Conservation (phyloP, 2,329 filamentous ascomycete genomes). For the Colletotrichum graminicola region DNA sequence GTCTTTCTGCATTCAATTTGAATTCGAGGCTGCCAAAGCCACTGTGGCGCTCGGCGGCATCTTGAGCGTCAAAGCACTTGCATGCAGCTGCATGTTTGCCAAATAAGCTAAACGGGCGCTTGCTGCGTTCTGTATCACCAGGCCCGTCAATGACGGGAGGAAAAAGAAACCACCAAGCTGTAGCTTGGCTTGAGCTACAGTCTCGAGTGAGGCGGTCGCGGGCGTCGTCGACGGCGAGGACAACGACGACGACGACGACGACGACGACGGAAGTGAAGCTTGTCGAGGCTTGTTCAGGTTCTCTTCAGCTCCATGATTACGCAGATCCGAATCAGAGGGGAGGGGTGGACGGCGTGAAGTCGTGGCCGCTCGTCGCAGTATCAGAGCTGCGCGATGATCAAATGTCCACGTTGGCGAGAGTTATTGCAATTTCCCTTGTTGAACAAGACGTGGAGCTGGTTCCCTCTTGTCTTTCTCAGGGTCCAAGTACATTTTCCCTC, state of each 20-base stretch:
- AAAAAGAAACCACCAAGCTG: not conserved
- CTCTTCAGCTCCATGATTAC: not conserved
- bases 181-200: slow-evolving; percentile 1
- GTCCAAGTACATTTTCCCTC: slow-evolving; percentile 18
- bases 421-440: slow-evolving; percentile 16
- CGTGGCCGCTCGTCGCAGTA: not conserved
- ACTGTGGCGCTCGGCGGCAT: slow-evolving; percentile 8
- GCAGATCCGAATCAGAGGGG: slow-evolving; percentile 3
- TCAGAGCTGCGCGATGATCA: not conserved
- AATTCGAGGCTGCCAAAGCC: not conserved
- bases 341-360: not conserved
- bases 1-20: not conserved
- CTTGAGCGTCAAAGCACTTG: slow-evolving; percentile 18
- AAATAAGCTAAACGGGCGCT: slow-evolving; percentile 11
- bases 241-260: no score
- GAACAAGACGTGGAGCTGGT: slow-evolving; percentile 6
- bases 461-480: slow-evolving; percentile 29
- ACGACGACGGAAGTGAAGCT: slow-evolving; percentile 10
- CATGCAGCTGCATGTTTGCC: slow-evolving; percentile 2
- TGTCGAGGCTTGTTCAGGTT: slow-evolving; percentile 23
- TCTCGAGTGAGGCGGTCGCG: not conserved
- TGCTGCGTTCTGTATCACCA: slow-evolving; percentile 6
- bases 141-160: not conserved
- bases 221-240: not conserved
- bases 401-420: not conserved